Conservation (phyloP, 495 filamentous ascomycete genomes). For the Rhypophila decipiens region DNA sequence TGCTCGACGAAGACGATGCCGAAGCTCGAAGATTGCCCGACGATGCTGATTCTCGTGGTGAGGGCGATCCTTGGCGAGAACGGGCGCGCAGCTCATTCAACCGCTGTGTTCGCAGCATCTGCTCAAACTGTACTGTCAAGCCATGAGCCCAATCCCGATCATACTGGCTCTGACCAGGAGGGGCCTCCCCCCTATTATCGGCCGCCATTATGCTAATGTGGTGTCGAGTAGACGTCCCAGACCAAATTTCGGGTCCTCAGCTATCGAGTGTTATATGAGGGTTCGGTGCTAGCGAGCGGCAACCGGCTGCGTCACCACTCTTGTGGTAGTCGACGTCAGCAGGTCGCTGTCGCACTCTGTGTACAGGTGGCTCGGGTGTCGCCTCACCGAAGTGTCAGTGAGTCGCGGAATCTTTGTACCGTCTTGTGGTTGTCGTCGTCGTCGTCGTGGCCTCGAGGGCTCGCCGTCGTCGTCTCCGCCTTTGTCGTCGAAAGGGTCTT, state of each 20-base stretch:
- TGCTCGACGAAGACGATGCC: conserved; percentile 29
- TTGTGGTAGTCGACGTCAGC: conserved; percentile 9
- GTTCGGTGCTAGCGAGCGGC: background rate
- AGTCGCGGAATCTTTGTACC: background rate
- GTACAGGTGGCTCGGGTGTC: background rate
- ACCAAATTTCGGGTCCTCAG: no score
- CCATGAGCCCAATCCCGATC: conserved; percentile 50
- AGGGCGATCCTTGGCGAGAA: conserved; percentile 48
- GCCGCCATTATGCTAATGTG: conserved; percentile 14
- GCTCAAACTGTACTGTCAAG: conserved; percentile 60
- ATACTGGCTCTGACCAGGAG: conserved; percentile 30
- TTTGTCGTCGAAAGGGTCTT: background rate
- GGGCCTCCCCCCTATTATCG: conserved; percentile 12
- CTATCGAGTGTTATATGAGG: background rate
- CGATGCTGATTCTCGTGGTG: conserved; percentile 41
- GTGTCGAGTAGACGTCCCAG: conserved; percentile 2
- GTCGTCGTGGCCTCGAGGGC: background rate
- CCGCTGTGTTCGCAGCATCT: conserved; percentile 67
- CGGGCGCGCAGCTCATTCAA: conserved; percentile 64
- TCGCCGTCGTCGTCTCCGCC: background rate
- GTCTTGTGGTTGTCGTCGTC: background rate
- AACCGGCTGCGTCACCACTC: conserved; percentile 3
- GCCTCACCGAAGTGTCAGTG: conserved; percentile 1
- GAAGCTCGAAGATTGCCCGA: conserved; percentile 34
- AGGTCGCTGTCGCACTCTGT: conserved; percentile 2